phyloP scores from a whole-genome alignment of 139 green algal genomes.

The Volvox africanus region DNA sequence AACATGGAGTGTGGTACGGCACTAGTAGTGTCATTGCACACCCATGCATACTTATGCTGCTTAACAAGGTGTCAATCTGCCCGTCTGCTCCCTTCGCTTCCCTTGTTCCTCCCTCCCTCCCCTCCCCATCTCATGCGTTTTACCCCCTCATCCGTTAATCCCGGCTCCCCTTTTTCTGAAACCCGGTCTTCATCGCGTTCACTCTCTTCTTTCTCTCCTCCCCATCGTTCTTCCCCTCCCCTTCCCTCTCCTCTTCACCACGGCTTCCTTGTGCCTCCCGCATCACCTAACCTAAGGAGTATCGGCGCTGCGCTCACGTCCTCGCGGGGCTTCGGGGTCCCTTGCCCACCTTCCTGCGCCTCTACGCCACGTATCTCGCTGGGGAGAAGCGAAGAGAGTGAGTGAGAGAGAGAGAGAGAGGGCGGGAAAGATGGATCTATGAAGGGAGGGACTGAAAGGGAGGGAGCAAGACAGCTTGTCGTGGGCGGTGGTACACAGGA shows the following conservation, averaged over 20 bases:
- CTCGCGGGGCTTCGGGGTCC: conserved; percentile 57
- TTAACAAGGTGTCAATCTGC: too few species aligned
- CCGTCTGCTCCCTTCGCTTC: too few species aligned
- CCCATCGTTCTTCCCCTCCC: background rate
- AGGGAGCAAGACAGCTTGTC: too few species aligned
- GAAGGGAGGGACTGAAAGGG: background rate
- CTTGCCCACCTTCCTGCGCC: conserved; percentile 83
- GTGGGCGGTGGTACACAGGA: too few species aligned
- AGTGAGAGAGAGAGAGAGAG: too few species aligned
- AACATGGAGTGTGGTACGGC: too few species aligned
- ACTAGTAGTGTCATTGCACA: too few species aligned
- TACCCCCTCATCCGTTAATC: background rate
- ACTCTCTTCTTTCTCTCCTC: background rate
- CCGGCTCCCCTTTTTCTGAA: background rate
- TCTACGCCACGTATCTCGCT: conserved; percentile 86
- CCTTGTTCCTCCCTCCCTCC: too few species aligned
- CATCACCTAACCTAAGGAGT: conserved; percentile 76
- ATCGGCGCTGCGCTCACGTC: conserved; percentile 77
- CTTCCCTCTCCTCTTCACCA: background rate
- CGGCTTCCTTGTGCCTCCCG: background rate
- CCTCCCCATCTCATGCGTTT: background rate
- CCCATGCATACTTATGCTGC: too few species aligned
- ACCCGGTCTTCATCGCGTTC: background rate
- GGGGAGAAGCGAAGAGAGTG: conserved; percentile 90
- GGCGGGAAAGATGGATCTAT: background rate